phyloP scores from a whole-genome alignment of 495 filamentous ascomycete genomes.

The Aspergillus sparsus region DNA sequence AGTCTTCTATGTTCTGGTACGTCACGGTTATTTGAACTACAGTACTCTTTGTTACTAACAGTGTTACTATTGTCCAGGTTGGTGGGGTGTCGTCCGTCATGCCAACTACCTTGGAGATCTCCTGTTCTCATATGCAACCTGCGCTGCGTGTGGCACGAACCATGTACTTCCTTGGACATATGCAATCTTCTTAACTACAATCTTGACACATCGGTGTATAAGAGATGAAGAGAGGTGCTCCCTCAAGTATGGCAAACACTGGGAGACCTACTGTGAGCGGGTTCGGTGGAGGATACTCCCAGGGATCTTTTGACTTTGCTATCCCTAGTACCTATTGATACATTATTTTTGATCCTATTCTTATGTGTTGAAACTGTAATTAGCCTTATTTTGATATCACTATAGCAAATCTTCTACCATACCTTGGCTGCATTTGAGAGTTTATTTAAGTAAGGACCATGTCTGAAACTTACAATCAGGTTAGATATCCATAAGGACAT shows the following conservation, averaged over 20 bases:
- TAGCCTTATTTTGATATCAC: too few relatives aligned
- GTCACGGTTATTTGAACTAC: background rate
- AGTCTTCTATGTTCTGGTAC: conserved; percentile 44
- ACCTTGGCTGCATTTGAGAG: too few relatives aligned
- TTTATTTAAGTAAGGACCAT: too few relatives aligned
- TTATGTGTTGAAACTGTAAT: too few relatives aligned
- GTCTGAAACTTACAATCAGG: too few relatives aligned
- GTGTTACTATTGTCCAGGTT: conserved; percentile 21
- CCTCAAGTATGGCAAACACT: conserved; percentile 47
- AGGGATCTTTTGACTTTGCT: conserved; percentile 36
- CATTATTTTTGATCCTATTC: too few relatives aligned
- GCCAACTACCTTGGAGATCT: conserved; percentile 53
- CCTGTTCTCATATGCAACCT: conserved; percentile 43
- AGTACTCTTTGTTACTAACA: conserved; percentile 1
- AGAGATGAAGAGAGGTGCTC: conserved; percentile 44
- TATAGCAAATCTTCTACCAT: too few relatives aligned
- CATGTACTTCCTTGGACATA: conserved; percentile 49
- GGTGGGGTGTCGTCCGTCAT: conserved; percentile 52
- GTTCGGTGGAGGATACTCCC: conserved; percentile 49
- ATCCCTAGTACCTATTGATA: too few relatives aligned
- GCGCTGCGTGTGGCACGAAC: conserved; percentile 42
- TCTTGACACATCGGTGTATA: conserved; percentile 22
- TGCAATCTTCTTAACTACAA: conserved; percentile 43
- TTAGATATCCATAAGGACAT: too few relatives aligned
- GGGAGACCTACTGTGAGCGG: conserved; percentile 45